These are phyloP conservation scores for Ascodesmis nigricans DNA, from an alignment of 495 filamentous ascomycete genomes.

Conservation along the genomic window DNA sequence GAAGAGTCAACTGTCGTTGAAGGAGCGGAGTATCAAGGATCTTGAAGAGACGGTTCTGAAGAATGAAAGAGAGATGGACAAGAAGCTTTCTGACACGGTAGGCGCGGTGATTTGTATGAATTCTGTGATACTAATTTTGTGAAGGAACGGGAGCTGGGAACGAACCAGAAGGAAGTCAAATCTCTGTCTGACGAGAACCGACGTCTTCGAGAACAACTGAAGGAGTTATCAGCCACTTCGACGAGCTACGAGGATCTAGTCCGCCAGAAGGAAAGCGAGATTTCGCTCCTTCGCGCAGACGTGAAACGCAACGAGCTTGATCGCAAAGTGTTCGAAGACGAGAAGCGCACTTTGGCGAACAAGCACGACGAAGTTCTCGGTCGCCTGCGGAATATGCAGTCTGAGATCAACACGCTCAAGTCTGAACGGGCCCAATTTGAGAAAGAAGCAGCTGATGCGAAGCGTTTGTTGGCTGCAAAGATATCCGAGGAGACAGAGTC, in stretches of 20 bases:
- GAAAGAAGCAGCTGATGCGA: constrained; percentile 74
- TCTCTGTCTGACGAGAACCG: constrained; percentile 64
- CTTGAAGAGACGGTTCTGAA: constrained; percentile 66
- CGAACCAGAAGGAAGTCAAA: constrained; percentile 24
- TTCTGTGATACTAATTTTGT: constrained; percentile 6
- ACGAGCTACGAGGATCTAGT: constrained; percentile 88
- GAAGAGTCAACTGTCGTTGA: constrained; percentile 69
- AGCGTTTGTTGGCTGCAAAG: constrained; percentile 62
- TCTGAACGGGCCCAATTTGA: constrained; percentile 64
- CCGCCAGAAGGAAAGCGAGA: constrained; percentile 78
- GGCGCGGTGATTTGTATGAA: background rate
- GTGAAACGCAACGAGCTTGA: constrained; percentile 57
- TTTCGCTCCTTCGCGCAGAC: constrained; percentile 64
- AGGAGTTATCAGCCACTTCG: constrained; percentile 72
- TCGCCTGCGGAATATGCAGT: constrained; percentile 63
- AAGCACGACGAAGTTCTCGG: constrained; percentile 63
- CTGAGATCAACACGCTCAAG: constrained; percentile 66
- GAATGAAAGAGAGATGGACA: constrained; percentile 69
- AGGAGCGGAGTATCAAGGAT: constrained; percentile 76
- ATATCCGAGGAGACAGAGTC: constrained; percentile 77
- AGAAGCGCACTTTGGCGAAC: constrained; percentile 40
- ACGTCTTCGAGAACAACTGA: constrained; percentile 63
- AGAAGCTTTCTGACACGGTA: constrained; percentile 53
- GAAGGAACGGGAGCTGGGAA: constrained; percentile 13
- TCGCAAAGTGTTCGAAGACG: constrained; percentile 50